These are phyloP conservation scores for Rhamnella rubrinervis DNA, from an alignment of 331 rosid species.

Conservation along the genomic window DNA sequence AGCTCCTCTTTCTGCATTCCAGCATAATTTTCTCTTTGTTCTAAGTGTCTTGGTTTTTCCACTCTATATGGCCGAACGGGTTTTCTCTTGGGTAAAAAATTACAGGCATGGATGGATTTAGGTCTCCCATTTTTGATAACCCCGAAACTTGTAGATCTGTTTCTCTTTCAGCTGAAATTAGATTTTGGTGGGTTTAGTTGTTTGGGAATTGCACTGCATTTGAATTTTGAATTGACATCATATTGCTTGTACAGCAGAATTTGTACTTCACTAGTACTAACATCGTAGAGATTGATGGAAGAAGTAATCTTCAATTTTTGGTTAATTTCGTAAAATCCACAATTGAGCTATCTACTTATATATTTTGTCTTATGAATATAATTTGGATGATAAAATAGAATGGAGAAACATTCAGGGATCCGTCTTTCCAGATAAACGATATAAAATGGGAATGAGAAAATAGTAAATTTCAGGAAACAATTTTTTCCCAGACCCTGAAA, in stretches of 20 bases:
- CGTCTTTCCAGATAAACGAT: no score
- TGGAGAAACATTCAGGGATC: no score
- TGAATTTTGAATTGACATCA: constrained; percentile 3
- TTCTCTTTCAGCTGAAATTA: constrained; percentile 9
- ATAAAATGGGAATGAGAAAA: no score
- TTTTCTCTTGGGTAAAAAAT: constrained; percentile 14
- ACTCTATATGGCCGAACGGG: constrained; percentile 18
- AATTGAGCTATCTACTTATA: neutral
- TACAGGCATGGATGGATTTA: constrained; percentile 20
- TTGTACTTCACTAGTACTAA: constrained; percentile 43
- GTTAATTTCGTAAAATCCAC: neutral
- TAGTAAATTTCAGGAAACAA: no score
- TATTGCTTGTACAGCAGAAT: constrained; percentile 44
- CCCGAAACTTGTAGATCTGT: constrained; percentile 40
- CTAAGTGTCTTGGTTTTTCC: constrained; percentile 9
- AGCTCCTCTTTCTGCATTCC: constrained; percentile 93
- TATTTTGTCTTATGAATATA: no score
- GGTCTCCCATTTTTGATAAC: constrained; percentile 19
- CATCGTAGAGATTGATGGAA: constrained; percentile 22
- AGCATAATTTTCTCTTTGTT: constrained; percentile 29
- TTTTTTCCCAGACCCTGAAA: no score
- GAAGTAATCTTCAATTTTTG: constrained; percentile 16
- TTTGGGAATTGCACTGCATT: neutral
- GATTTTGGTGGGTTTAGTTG: constrained; percentile 11
- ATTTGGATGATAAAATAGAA: neutral